Conservation (phyloP, 768 basidiomycete species). For the Boletus edulis region DNA sequence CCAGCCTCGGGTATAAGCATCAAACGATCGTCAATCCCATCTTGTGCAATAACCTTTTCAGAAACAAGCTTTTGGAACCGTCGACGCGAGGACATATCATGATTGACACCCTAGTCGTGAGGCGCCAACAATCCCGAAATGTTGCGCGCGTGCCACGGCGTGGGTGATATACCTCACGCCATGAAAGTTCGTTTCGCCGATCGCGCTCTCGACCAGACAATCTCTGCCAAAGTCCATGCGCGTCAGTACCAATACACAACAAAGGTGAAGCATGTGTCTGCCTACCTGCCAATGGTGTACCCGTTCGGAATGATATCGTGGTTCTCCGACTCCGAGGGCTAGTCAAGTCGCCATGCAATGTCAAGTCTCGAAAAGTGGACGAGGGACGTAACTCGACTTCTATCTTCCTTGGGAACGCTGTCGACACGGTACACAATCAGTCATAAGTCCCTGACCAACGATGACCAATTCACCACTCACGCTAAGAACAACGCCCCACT, state of each 20-base stretch:
- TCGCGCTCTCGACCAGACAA: constrained; percentile 36
- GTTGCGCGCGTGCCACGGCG: constrained; percentile 32
- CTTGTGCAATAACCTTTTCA: constrained; percentile 54
- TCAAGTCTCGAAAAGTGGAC: background rate
- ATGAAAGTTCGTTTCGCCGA: constrained; percentile 38
- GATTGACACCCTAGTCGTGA: constrained; percentile 52
- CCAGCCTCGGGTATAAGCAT: background rate
- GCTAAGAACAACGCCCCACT: constrained; percentile 56
- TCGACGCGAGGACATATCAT: constrained; percentile 32
- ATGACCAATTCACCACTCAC: constrained; percentile 32
- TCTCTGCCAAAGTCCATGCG: constrained; percentile 27
- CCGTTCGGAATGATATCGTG: constrained; percentile 49
- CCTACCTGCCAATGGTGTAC: constrained; percentile 46
- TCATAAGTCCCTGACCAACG: background rate
- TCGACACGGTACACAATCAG: background rate
- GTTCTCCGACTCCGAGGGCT: constrained; percentile 31
- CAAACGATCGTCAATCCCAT: constrained; percentile 47
- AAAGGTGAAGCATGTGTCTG: background rate
- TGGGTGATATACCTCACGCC: constrained; percentile 48
- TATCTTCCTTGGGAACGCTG: constrained; percentile 50
- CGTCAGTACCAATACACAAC: background rate
- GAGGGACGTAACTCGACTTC: background rate
- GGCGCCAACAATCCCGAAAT: constrained; percentile 53
- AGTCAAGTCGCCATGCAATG: background rate
- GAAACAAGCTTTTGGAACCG: background rate